Base-by-base conservation (phyloP, 1,284 basidiomycete genomes). In the Ceratobasidium sp. region DNA sequence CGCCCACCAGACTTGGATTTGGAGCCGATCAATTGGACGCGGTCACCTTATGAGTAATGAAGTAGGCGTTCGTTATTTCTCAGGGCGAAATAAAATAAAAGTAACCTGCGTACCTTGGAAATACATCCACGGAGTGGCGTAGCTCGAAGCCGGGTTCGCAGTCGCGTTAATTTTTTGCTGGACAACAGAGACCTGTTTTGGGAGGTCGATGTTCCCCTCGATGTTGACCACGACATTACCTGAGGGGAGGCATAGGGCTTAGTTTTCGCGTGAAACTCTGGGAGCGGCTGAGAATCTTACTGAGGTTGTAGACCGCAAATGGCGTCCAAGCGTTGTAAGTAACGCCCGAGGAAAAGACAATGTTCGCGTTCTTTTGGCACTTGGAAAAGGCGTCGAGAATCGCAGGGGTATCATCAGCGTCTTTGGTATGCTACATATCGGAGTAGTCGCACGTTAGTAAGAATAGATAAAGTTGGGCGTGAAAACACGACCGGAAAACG, bases 11-110 rank as follows among this genome's bases (percentile, higher is more conserved):
- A n/a, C n/a, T n/a, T n/a, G n/a, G n/a, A n/a, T n/a, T n/a, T n/a
- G n/a, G 36, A 41, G 75, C 90, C 87, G 0, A 90, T 85, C 88
- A 88, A 1, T 87, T 75, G 0, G 87, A 86, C 76, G 90, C 86
- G 6, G 79, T 82, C 22, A 85, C 86, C 1, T 89, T 88, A 31
- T 86, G 82, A 7, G 91, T 80, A 11, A 88, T 90, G 60, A 90
- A 87, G 71, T 90, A 90, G 41, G 80, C 86, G 6, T 89, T 89
- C 3, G 56, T 54, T 29, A 78, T 76, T 41, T 73, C n/a, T n/a
- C n/a, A n/a, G 36, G 36, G 36, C 11, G 11, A 41, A 5, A 41
- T 41, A 41, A 4, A 6, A 53, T 27, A 33, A 53, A n/a, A 24
- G 41, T 6, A 51, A 51, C 24, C 7, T 44, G 7, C 54, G 15